phyloP scores from a whole-genome alignment of 768 basidiomycete genomes.

The Leccinum uliginosum region DNA sequence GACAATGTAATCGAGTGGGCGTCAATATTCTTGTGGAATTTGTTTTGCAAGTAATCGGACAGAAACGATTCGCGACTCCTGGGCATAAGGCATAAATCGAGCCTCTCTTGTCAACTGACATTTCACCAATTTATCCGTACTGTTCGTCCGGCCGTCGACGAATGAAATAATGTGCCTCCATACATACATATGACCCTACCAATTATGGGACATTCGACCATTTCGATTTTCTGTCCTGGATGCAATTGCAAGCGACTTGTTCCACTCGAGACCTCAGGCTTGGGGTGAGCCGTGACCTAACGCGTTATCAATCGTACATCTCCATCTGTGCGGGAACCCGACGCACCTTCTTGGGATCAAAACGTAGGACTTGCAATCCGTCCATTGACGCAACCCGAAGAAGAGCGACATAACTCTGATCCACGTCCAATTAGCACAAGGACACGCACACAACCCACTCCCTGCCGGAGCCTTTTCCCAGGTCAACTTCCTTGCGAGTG shows the following conservation, averaged over 20 bases:
- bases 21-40: too few relatives aligned
- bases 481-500: conserved; percentile 43
- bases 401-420: conserved; percentile 48
- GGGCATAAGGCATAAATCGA: too few relatives aligned
- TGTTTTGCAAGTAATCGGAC: too few relatives aligned
- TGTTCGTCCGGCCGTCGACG: too few relatives aligned
- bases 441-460: too few relatives aligned
- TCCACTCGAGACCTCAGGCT: conserved; percentile 38
- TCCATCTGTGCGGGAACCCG: not conserved
- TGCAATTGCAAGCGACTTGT: conserved; percentile 21
- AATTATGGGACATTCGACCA: not conserved
- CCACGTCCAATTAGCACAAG: conserved; percentile 17
- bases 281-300: conserved; percentile 41
- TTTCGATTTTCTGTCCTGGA: not conserved
- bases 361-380: conserved; percentile 49
- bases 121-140: not conserved
- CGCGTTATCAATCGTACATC: not conserved
- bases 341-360: conserved; percentile 47
- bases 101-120: not conserved
- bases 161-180: too few relatives aligned
- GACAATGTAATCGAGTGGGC: too few relatives aligned
- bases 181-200: not conserved
- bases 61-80: too few relatives aligned
- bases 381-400: conserved; percentile 51
- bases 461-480: conserved; percentile 35